These are phyloP conservation scores for Phlebiopsis gigantea DNA, from an alignment of 768 basidiomycete genomes.

Conservation along the genomic window DNA sequence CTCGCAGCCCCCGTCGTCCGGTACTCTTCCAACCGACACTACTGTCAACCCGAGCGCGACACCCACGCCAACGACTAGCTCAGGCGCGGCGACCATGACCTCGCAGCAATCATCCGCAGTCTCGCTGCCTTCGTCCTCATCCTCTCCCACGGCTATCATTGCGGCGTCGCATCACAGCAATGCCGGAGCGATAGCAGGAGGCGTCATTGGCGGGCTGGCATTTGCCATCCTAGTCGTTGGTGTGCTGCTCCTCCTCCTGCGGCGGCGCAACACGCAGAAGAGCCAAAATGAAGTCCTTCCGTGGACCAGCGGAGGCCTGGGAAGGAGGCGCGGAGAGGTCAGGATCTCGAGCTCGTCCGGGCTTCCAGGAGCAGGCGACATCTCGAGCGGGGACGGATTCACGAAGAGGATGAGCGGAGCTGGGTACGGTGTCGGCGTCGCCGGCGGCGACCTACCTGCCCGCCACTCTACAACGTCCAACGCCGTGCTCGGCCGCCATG, in stretches of 20 bases:
- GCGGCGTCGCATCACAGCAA: slow-evolving; percentile 18
- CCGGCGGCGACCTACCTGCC: background rate
- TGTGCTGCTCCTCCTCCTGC: slow-evolving; percentile 20
- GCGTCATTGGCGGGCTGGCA: slow-evolving; percentile 41
- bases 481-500: background rate
- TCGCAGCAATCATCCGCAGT: background rate
- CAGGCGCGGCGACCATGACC: background rate
- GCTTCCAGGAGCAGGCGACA: background rate
- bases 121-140: slow-evolving; percentile 3
- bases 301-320: slow-evolving; percentile 1
- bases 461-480: slow-evolving; percentile 1
- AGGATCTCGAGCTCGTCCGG: slow-evolving; percentile 6
- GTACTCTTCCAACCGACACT: background rate
- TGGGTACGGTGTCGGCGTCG: background rate
- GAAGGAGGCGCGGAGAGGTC: background rate
- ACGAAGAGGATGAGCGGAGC: slow-evolving; percentile 1
- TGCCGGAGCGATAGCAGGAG: slow-evolving; percentile 44
- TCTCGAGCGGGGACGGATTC: background rate
- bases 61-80: background rate
- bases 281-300: background rate
- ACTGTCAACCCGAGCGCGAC: background rate
- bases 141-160: slow-evolving; percentile 15
- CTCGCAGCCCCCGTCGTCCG: background rate
- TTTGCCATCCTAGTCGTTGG: slow-evolving; percentile 32
- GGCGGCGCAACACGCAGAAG: background rate